Conservation (phyloP, 805 yeast genomes). For the Candida patagonica region DNA sequence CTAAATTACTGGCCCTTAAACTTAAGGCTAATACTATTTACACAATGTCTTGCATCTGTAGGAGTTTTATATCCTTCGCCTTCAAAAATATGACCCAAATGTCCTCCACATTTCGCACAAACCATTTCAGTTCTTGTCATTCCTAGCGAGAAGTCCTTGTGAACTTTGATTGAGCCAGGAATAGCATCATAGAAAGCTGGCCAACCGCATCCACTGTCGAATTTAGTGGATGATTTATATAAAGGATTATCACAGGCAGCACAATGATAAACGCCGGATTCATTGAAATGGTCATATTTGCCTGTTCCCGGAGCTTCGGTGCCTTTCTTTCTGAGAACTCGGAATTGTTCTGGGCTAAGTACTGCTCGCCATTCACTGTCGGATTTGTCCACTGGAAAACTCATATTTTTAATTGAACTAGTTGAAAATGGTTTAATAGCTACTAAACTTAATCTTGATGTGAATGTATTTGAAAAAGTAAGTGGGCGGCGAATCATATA, state of each 20-base stretch:
- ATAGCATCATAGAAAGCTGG: slow-evolving; percentile 90
- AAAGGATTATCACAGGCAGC: slow-evolving; percentile 79
- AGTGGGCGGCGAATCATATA: too few relatives aligned
- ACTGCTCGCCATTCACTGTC: slow-evolving; percentile 74
- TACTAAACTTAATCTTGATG: too few relatives aligned
- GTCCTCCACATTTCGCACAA: slow-evolving; percentile 85
- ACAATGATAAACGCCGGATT: slow-evolving; percentile 64
- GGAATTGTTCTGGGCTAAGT: slow-evolving; percentile 66
- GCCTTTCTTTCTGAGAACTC: slow-evolving; percentile 63
- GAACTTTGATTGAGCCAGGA: slow-evolving; percentile 62
- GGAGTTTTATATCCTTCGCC: slow-evolving; percentile 90
- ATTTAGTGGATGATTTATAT: slow-evolving; percentile 72
- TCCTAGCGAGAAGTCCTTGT: slow-evolving; percentile 57
- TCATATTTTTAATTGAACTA: slow-evolving; percentile 4
- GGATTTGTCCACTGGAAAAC: slow-evolving; percentile 20
- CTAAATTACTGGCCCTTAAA: slow-evolving; percentile 31
- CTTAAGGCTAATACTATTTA: slow-evolving; percentile 73
- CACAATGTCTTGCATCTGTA: slow-evolving; percentile 90
- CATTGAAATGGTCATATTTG: slow-evolving; percentile 41
- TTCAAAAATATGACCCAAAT: slow-evolving; percentile 88
- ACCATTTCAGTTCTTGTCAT: slow-evolving; percentile 84
- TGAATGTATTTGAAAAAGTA: too few relatives aligned
- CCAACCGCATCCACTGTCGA: slow-evolving; percentile 95
- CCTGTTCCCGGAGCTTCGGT: slow-evolving; percentile 65
- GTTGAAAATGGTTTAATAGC: too few relatives aligned